Percentiles rank a stretch among this genome's conserved stretches.
Evolutionary conservation across 345 rosid genomes (phyloP).

Genomic region (Geranium rotundifolium): DNA sequence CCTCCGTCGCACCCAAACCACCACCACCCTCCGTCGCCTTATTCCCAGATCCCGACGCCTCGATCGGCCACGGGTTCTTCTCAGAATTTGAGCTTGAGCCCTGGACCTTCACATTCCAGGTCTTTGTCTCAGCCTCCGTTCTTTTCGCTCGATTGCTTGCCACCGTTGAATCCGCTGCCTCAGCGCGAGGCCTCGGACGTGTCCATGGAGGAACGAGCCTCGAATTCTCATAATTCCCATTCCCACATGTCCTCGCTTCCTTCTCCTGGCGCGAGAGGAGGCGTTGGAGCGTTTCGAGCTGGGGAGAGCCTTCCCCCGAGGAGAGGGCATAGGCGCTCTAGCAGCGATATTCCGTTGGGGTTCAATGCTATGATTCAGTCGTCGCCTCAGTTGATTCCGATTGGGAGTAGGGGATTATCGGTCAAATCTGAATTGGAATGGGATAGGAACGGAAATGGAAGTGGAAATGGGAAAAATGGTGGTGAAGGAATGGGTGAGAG

Average conservation of each 20-base stretch:
- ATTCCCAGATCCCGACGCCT: no score
- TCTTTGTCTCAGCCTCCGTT: constrained; percentile 13
- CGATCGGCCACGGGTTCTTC: no score
- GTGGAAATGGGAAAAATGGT: no score
- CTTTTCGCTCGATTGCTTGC: no score
- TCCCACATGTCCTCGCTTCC: no score
- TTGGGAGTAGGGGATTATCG: constrained; percentile 13
- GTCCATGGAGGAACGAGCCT: constrained; percentile 34
- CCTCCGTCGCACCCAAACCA: constrained; percentile 35
- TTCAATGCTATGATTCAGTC: constrained; percentile 31
- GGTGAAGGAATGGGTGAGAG: no score
- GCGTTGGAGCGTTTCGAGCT: no score
- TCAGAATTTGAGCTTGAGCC: constrained; percentile 16
- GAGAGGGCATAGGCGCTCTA: constrained; percentile 43
- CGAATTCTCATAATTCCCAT: neutral
- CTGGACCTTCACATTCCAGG: constrained; percentile 36
- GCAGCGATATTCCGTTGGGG: constrained; percentile 44
- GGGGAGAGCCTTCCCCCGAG: constrained; percentile 21
- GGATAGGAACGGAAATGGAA: constrained; percentile 8
- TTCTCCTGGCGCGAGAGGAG: no score
- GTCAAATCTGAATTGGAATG: constrained; percentile 26
- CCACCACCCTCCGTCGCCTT: constrained; percentile 22
- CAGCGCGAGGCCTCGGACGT: constrained; percentile 37
- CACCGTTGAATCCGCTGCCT: constrained; percentile 9
- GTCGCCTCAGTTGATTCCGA: constrained; percentile 19